Conservation (phyloP, 768 basidiomycete species). For the Leccinum sublutescens region DNA sequence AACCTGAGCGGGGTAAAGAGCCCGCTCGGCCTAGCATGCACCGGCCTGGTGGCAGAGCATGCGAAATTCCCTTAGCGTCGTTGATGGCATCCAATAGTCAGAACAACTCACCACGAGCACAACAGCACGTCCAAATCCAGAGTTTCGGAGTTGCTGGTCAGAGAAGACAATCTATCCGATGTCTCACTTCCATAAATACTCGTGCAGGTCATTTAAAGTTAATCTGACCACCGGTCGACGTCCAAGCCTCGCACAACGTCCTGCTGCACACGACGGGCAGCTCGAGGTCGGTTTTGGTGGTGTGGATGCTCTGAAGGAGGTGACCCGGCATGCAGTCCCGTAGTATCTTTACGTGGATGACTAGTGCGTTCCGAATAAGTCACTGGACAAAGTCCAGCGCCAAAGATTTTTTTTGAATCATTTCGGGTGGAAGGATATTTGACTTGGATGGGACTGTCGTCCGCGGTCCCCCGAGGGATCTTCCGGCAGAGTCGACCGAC, state of each 20-base stretch:
- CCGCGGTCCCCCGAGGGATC: neutral
- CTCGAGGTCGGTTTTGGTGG: neutral
- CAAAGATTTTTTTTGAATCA: too few relatives aligned
- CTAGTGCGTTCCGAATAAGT: too few relatives aligned
- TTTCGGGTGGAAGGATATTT: too few relatives aligned
- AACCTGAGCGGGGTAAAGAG: conserved; percentile 33
- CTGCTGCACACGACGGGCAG: neutral
- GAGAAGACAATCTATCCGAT: too few relatives aligned
- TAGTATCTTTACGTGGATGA: neutral
- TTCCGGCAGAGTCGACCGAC: neutral
- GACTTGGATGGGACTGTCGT: too few relatives aligned
- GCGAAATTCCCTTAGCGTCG: neutral
- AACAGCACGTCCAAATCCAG: neutral
- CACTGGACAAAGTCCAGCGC: too few relatives aligned
- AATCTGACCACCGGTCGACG: neutral
- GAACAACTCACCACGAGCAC: conserved; percentile 21
- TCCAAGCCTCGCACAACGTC: neutral
- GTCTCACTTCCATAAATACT: too few relatives aligned
- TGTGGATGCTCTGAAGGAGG: neutral
- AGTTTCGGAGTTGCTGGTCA: neutral
- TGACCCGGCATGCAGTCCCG: neutral
- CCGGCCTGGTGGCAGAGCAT: conserved; percentile 19
- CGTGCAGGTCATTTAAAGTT: neutral
- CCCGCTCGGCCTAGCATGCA: conserved; percentile 28
- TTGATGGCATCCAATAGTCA: neutral